Percentiles rank a stretch among this genome's conserved stretches.
phyloP scores from a whole-genome alignment of 441 rosid genomes.

The Biscutella laevigata region DNA sequence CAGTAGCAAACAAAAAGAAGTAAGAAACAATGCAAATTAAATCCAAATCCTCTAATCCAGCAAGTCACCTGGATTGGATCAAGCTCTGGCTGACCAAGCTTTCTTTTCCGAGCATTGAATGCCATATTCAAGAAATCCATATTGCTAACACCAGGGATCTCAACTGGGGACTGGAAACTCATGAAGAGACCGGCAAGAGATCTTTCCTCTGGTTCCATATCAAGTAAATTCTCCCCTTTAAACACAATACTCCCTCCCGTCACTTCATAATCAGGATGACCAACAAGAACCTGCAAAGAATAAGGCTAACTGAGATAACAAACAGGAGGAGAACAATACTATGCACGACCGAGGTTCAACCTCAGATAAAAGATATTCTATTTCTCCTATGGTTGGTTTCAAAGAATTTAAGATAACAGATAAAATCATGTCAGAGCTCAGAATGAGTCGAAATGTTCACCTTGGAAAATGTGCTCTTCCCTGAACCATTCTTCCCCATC shows the following conservation, averaged over 20 bases:
- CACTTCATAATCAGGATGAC: slow-evolving; percentile 93
- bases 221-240: slow-evolving; percentile 79
- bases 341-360: neutral
- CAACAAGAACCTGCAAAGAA: slow-evolving; percentile 67
- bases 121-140: slow-evolving; percentile 88
- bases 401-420: neutral
- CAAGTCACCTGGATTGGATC: slow-evolving; percentile 66
- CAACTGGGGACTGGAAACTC: slow-evolving; percentile 94
- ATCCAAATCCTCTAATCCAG: neutral
- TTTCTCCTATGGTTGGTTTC: neutral
- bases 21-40: neutral
- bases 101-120: slow-evolving; percentile 72
- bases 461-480: slow-evolving; percentile 92
- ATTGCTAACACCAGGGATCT: slow-evolving; percentile 90
- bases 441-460: slow-evolving; percentile 31
- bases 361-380: neutral
- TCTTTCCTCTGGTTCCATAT: slow-evolving; percentile 89
- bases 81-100: slow-evolving; percentile 74
- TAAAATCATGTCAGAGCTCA: neutral
- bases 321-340: slow-evolving; percentile 1
- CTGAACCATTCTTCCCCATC: slow-evolving; percentile 98
- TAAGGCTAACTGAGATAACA: neutral
- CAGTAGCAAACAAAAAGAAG: neutral
- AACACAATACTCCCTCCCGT: slow-evolving; percentile 75
- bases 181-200: slow-evolving; percentile 96